Evolutionary conservation across 169 alveolate genomes (phyloP).

Genomic region (Cryptosporidium meleagridis): DNA sequence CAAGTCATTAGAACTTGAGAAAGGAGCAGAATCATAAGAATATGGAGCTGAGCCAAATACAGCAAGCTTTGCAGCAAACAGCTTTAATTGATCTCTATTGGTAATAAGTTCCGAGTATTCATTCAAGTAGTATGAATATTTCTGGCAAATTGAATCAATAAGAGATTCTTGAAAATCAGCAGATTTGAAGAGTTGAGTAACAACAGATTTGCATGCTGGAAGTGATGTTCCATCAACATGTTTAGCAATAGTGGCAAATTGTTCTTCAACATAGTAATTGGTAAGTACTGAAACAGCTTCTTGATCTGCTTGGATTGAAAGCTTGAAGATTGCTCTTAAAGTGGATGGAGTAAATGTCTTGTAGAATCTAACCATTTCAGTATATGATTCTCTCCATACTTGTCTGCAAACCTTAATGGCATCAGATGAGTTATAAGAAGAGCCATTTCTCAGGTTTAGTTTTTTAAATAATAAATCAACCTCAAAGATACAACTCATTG

Average conservation of each 20-base stretch:
- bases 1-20: slow-evolving; percentile 22
- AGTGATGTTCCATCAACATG: slow-evolving; percentile 27
- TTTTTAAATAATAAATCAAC: slow-evolving; percentile 21
- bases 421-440: slow-evolving; percentile 37
- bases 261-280: slow-evolving; percentile 68
- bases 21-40: slow-evolving; percentile 67
- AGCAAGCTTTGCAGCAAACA: slow-evolving; percentile 61
- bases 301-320: slow-evolving; percentile 45
- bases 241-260: slow-evolving; percentile 19
- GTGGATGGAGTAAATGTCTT: slow-evolving; percentile 60
- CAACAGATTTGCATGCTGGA: slow-evolving; percentile 44
- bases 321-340: slow-evolving; percentile 52
- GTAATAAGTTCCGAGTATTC: neutral
- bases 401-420: slow-evolving; percentile 68
- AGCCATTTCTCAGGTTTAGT: neutral
- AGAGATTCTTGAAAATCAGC: slow-evolving; percentile 59
- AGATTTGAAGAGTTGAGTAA: slow-evolving; percentile 43
- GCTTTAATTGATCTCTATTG: neutral
- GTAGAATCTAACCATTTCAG: slow-evolving; percentile 55
- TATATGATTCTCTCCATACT: slow-evolving; percentile 61
- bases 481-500: slow-evolving; percentile 72
- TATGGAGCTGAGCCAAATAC: slow-evolving; percentile 50
- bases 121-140: neutral
- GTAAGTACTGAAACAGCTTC: slow-evolving; percentile 50
- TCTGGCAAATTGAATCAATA: slow-evolving; percentile 27